Conservation (phyloP, 768 basidiomycete species). For the Leccinum truebloodii region DNA sequence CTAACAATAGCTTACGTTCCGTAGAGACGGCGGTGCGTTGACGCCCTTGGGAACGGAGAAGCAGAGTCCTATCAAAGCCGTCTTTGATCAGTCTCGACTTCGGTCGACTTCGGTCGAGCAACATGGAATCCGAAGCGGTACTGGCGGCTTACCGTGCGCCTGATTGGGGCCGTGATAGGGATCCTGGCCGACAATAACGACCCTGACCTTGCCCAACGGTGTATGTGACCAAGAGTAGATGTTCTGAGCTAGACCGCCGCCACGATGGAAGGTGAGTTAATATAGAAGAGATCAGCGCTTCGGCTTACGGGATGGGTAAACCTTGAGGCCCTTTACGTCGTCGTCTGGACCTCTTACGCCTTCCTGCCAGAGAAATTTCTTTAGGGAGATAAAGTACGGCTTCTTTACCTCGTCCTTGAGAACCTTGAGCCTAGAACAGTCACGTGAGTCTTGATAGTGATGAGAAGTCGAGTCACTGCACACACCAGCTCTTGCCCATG, state of each 20-base stretch:
- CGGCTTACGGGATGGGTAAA: conserved; percentile 74
- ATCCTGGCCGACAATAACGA: conserved; percentile 91
- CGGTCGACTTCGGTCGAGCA: neutral
- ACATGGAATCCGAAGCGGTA: neutral
- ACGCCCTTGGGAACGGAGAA: conserved; percentile 90
- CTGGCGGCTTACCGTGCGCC: conserved; percentile 67
- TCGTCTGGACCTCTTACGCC: conserved; percentile 58
- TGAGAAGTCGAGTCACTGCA: neutral
- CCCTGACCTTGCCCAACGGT: conserved; percentile 79
- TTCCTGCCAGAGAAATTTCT: conserved; percentile 66
- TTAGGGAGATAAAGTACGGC: conserved; percentile 74
- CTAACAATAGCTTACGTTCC: conserved; percentile 55
- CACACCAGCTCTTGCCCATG: conserved; percentile 73
- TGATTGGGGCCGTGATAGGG: conserved; percentile 81
- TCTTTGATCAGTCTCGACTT: conserved; percentile 14
- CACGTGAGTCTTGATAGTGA: conserved; percentile 6
- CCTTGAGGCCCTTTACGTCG: conserved; percentile 45
- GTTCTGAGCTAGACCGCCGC: conserved; percentile 57
- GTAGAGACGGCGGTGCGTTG: conserved; percentile 74
- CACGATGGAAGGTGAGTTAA: conserved; percentile 4
- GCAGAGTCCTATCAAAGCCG: conserved; percentile 58
- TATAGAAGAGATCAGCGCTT: conserved; percentile 28
- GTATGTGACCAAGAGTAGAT: conserved; percentile 94
- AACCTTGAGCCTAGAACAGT: conserved; percentile 60
- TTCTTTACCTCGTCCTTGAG: conserved; percentile 75